Evolutionary conservation across 2,329 filamentous ascomycete species (phyloP).

Genomic region (Cladosporium sphaerospermum): DNA sequence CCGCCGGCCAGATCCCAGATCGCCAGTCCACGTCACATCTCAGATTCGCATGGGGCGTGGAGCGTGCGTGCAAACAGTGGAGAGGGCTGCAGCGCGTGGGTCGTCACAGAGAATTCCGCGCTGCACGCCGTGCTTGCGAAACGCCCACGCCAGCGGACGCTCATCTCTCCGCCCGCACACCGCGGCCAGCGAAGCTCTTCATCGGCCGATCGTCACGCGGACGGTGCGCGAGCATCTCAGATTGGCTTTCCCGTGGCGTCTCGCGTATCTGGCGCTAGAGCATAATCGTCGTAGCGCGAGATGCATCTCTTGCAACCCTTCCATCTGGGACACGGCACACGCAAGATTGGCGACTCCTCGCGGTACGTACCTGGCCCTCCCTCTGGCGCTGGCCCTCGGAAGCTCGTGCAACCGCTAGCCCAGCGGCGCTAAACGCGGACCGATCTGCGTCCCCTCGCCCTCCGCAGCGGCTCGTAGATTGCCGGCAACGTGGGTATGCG

Average conservation of each 20-base stretch:
- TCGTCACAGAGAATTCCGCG: not conserved
- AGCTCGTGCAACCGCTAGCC: not conserved
- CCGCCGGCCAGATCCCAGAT: not conserved
- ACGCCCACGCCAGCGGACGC: not conserved
- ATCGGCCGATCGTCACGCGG: not conserved
- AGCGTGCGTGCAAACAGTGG: not conserved
- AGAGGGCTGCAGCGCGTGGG: not conserved
- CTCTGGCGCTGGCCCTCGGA: not conserved
- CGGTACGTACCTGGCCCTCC: too few relatives aligned
- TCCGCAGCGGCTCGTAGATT: not conserved
- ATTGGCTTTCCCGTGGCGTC: not conserved
- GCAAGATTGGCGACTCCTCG: too few relatives aligned
- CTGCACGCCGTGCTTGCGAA: not conserved
- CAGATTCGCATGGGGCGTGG: not conserved
- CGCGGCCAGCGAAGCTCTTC: not conserved
- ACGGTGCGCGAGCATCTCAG: not conserved
- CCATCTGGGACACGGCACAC: not conserved
- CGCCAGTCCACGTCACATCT: not conserved
- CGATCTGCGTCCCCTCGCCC: not conserved
- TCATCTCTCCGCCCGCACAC: not conserved
- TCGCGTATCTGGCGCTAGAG: not conserved
- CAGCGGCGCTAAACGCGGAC: not conserved
- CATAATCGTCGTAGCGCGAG: too few relatives aligned
- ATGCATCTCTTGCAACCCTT: not conserved
- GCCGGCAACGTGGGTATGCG: not conserved